Evolutionary conservation across 2,329 filamentous ascomycete species (phyloP).

Genomic region (Paecilomyces fulvus): DNA sequence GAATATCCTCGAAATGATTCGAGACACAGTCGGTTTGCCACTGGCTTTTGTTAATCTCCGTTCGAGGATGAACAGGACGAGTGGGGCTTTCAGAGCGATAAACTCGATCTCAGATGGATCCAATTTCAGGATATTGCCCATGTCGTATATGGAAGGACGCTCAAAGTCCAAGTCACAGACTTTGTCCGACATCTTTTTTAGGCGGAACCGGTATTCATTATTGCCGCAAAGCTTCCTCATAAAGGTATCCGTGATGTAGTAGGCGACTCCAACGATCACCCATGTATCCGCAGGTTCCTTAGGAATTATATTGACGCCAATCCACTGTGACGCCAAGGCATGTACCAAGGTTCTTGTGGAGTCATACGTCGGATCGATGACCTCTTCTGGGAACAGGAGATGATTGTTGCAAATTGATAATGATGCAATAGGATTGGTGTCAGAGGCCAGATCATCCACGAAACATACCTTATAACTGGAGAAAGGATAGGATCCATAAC

Average conservation of each 20-base stretch:
- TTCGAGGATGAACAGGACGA: conserved; percentile 90
- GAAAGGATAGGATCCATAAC: conserved; percentile 85
- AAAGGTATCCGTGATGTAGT: conserved; percentile 92
- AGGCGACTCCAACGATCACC: conserved; percentile 81
- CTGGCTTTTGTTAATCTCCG: conserved; percentile 82
- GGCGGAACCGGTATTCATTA: conserved; percentile 85
- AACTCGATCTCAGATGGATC: conserved; percentile 85
- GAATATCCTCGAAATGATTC: conserved; percentile 79
- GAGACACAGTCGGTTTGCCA: conserved; percentile 71
- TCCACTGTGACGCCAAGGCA: conserved; percentile 84
- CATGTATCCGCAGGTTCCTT: conserved; percentile 74
- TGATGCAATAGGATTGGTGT: conserved; percentile 69
- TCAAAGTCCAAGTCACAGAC: conserved; percentile 74
- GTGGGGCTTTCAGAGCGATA: conserved; percentile 77
- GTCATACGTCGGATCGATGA: conserved; percentile 77
- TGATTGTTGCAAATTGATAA: conserved; percentile 81
- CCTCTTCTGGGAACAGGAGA: conserved; percentile 72
- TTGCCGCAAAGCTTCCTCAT: conserved; percentile 86
- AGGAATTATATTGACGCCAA: conserved; percentile 84
- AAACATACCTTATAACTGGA: conserved; percentile 89
- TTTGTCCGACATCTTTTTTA: conserved; percentile 75
- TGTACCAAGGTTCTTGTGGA: conserved; percentile 74
- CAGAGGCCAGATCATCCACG: conserved; percentile 74
- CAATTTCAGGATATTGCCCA: conserved; percentile 68
- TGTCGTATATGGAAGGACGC: conserved; percentile 70